phyloP scores from a whole-genome alignment of 257 asterid genomes.

The Verbascum thapsus region DNA sequence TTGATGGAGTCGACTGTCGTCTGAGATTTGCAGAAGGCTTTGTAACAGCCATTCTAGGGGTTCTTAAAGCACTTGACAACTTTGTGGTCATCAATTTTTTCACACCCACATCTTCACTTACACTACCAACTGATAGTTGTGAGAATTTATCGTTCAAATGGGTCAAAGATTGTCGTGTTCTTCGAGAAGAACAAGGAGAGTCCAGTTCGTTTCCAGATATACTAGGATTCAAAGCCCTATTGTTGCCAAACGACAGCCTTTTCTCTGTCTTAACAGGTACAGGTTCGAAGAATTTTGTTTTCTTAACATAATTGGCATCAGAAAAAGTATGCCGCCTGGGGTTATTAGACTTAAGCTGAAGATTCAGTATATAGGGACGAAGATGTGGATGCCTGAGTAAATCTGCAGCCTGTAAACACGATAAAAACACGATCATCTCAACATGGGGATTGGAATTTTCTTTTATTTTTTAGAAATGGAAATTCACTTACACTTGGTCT shows the following conservation, averaged over 20 bases:
- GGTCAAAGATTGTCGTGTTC: conserved; percentile 46
- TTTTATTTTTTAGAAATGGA: not conserved
- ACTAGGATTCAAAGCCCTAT: conserved; percentile 94
- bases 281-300: conserved; percentile 52
- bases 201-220: conserved; percentile 73
- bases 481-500: conserved; percentile 78
- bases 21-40: conserved; percentile 51
- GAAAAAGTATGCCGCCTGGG: conserved; percentile 64
- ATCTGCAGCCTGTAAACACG: conserved; percentile 75
- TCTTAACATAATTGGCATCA: conserved; percentile 44
- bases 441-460: not conserved
- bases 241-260: conserved; percentile 72
- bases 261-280: conserved; percentile 53
- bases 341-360: conserved; percentile 57
- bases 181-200: conserved; percentile 54
- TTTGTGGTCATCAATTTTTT: conserved; percentile 43
- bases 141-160: conserved; percentile 46
- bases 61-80: conserved; percentile 40
- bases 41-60: conserved; percentile 41
- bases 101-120: conserved; percentile 44
- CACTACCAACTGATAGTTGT: conserved; percentile 50
- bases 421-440: conserved; percentile 2
- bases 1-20: conserved; percentile 62
- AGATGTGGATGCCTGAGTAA: conserved; percentile 82
- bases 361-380: conserved; percentile 63